Base-by-base conservation (phyloP, 1,139 yeast species). In the Geotrichum fermentans region DNA sequence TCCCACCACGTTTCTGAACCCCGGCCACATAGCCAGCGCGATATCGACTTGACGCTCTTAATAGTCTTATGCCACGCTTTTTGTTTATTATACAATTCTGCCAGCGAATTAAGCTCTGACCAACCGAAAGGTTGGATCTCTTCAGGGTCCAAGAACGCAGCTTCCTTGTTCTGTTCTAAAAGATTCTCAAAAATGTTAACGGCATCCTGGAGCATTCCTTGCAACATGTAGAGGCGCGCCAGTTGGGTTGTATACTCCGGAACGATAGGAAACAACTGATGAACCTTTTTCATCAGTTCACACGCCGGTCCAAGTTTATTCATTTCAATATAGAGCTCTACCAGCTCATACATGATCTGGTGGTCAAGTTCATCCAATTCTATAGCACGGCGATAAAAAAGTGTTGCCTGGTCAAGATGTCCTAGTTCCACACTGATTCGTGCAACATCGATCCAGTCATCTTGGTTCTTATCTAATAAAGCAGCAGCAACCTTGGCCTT, bases 401-500 rank as follows among this genome's bases (percentile, higher is more conserved):
- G 80, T 13, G 88, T 75, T 0, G 97, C 97, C 63, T 88, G 96
- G 36, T 84, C 80, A 2, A 74, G 71, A 57, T 82, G 84, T 0
- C 88, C 94, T 57, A 85, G 68, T 40, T 83, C 83, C 4, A 73
- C 72, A 50, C 95, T 82, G 51, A 87, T 67, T 50, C 81, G 85
- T 0, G 95, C 97, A 30, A 88, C 88, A 42, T 77, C 79, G 30
- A 80, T 79, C 97, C 97, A 92, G 55, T 88, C 83, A 24, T 79
- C 83, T 52, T 78, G 77, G 24, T 46, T 77, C 2, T 88, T 82
- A 58, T 83, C 85, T 26, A 86, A 72, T 61, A 82, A 88, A 1
- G 96, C 96, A 0, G 95, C 97, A 34, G 84, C 68, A 51, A 87
- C 74, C 86, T 95, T 85, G 33, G 87, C 82, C 52, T 79, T 79